A percentile compares a stretch with the other conserved stretches of the same genome.
These are phyloP conservation scores for Amauroascus niger DNA, from an alignment of 2,329 filamentous ascomycete genomes.

Conservation along the genomic window DNA sequence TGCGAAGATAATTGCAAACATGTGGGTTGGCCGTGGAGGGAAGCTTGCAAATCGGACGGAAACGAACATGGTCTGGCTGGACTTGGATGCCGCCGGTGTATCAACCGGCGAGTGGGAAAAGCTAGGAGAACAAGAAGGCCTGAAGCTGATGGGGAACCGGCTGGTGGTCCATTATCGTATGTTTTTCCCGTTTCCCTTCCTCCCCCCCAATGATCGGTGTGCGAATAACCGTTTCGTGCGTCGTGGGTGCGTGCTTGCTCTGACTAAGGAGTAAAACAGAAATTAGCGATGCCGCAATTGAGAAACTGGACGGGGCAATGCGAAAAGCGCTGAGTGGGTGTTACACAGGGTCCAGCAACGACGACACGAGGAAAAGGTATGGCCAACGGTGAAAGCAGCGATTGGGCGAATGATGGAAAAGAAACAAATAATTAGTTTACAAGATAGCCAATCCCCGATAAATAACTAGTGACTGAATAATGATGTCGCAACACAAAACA, in stretches of 20 bases:
- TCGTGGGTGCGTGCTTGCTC: not conserved
- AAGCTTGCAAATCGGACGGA: slow-evolving; percentile 60
- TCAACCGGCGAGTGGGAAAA: slow-evolving; percentile 45
- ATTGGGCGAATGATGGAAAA: too few species aligned
- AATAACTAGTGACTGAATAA: too few species aligned
- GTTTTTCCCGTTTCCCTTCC: slow-evolving; percentile 20
- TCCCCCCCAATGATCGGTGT: too few species aligned
- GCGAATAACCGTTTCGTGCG: too few species aligned
- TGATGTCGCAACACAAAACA: too few species aligned
- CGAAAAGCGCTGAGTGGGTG: slow-evolving; percentile 17
- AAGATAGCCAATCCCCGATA: too few species aligned
- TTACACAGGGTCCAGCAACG: not conserved
- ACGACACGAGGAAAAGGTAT: slow-evolving; percentile 3
- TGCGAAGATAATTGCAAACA: slow-evolving; percentile 51
- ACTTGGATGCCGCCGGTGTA: slow-evolving; percentile 54
- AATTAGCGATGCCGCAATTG: slow-evolving; percentile 35
- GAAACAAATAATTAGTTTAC: too few species aligned
- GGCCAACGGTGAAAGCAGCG: slow-evolving; percentile 1
- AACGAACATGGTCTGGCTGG: slow-evolving; percentile 89
- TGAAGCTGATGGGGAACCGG: slow-evolving; percentile 49
- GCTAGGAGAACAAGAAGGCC: slow-evolving; percentile 47
- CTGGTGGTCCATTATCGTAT: slow-evolving; percentile 59
- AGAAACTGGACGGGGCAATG: slow-evolving; percentile 24
- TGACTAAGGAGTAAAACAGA: slow-evolving; percentile 21
- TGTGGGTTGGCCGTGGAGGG: slow-evolving; percentile 63